Evolutionary conservation across 306 rosid genomes (phyloP), one percentile per base, ranked within the genome.

Genomic region (Aeschynomene evenia): DNA sequence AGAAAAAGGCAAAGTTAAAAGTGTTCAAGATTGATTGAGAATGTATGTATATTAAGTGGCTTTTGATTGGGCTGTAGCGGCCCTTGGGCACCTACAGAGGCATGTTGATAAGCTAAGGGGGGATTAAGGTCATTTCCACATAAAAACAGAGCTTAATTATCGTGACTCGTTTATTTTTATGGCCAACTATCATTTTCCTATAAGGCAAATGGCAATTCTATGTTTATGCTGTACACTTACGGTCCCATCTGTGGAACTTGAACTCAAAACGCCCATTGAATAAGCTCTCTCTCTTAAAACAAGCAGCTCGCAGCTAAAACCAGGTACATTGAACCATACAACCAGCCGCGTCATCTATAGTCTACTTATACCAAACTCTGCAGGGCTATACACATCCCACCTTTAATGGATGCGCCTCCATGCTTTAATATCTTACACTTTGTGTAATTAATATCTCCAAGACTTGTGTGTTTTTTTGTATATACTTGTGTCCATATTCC

Each of bases 261-360:
- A 37, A 37, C 43, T 14, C 36, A 31, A 33, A 20, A 56, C 54
- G 55, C 70, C 54, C 70, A 42, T 15, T n/a, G 70, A 21, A 39
- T 19, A 60, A 19, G 1, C 10, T 21, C 6, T 21, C 3, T 13
- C 15, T n/a, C 1, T 4, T 24, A 26, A 64, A 64, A 64, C 70
- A 45, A 26, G 42, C 70, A 45, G 40, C 56, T 64, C 10, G 10
- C 39, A 26, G 42, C 56, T 43, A 23, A 45, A 45, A 45, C 51
- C 51, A 15, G 51, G 20, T 45, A 45, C 51, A 15, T 4, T 45
- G 15, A 40, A 4, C 18, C 0, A 45, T 45, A 45, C 78, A 70
- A 61, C 56, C 83, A 49, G 77, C 72, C 48, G 59, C 80, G 45
- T 73, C 80, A 31, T 73, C 18, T 39, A 3, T 7, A 4, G 7